These are phyloP conservation scores for Brassica incana DNA, from an alignment of 345 rosid genomes.

Conservation along the genomic window DNA sequence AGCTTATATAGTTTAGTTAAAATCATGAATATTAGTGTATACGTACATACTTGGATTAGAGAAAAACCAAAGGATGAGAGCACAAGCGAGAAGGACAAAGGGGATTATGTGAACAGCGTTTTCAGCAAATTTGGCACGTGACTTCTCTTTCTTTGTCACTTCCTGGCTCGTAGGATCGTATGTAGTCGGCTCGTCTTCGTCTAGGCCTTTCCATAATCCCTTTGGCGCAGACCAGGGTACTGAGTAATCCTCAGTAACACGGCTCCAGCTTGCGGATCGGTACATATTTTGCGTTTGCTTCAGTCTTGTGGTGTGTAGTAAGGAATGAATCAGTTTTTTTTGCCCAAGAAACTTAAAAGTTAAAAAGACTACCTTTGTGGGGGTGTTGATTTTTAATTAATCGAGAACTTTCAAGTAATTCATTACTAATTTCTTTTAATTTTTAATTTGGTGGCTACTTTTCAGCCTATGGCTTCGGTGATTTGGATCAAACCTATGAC, in stretches of 20 bases:
- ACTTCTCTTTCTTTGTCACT: conserved; percentile 58
- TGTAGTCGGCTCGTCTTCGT: conserved; percentile 41
- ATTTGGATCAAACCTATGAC: conserved; percentile 22
- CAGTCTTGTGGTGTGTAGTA: not conserved
- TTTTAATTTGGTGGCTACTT: conserved; percentile 16
- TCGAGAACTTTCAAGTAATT: not conserved
- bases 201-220: conserved; percentile 35
- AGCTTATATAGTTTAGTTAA: too few species aligned
- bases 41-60: conserved; percentile 62
- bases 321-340: not conserved
- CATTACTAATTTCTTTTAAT: not conserved
- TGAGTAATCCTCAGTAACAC: conserved; percentile 59
- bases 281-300: conserved; percentile 45
- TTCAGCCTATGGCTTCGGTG: conserved; percentile 21
- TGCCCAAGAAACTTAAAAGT: not conserved
- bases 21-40: too few species aligned
- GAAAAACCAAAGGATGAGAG: conserved; percentile 76
- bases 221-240: conserved; percentile 49
- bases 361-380: not conserved
- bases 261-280: conserved; percentile 75
- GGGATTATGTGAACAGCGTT: conserved; percentile 85
- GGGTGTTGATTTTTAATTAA: not conserved
- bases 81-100: conserved; percentile 68
- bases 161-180: conserved; percentile 51
- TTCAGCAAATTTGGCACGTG: conserved; percentile 65